A percentile compares a stretch with the other conserved stretches of the same genome.
phyloP scores from a whole-genome alignment of 192 early-diverging fungal genomes.

The Backusella westeae region DNA sequence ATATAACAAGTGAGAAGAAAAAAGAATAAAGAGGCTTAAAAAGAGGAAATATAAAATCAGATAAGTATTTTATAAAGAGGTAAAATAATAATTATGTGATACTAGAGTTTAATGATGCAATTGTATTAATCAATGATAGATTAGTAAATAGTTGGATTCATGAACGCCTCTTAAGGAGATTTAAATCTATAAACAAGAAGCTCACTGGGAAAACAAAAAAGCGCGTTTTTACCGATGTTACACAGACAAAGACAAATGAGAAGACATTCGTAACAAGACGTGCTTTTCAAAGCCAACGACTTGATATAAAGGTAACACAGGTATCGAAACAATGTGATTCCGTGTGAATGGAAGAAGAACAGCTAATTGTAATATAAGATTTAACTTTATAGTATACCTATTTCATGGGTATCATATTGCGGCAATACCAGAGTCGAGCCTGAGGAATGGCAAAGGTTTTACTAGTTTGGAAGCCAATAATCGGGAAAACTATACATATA shows the following conservation, averaged over 20 bases:
- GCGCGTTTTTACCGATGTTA: background rate
- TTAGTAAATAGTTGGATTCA: background rate
- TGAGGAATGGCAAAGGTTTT: too few species aligned
- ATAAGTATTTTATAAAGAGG: background rate
- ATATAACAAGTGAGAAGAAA: background rate
- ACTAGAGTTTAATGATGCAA: background rate
- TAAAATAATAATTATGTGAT: background rate
- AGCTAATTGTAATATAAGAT: background rate
- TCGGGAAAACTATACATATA: too few species aligned
- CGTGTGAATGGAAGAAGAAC: background rate
- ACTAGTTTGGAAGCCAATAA: too few species aligned
- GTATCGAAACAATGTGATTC: background rate
- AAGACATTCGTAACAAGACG: slow-evolving; percentile 4
- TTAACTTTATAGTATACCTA: too few species aligned
- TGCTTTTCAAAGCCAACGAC: background rate
- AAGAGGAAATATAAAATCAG: background rate
- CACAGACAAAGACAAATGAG: background rate
- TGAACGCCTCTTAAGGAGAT: background rate
- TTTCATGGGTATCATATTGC: too few species aligned
- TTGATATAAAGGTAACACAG: background rate
- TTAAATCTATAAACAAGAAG: background rate
- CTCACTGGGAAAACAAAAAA: background rate
- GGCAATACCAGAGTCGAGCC: too few species aligned
- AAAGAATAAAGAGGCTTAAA: background rate
- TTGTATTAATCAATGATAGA: background rate